Evolutionary conservation across 805 yeast species (phyloP).

Genomic region (Monosporozyma siamensis): DNA sequence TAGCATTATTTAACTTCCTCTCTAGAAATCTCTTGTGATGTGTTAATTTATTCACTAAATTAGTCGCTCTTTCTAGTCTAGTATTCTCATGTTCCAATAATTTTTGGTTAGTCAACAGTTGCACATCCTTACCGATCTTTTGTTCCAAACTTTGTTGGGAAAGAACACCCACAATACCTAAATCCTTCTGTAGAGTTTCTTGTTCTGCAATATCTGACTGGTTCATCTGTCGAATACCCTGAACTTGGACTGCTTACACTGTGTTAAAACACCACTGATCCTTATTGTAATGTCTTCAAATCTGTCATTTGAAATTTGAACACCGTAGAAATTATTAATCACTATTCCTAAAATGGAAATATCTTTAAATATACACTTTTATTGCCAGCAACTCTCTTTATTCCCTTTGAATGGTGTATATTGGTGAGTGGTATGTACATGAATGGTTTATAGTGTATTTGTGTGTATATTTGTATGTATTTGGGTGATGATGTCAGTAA

Average conservation of each 20-base stretch:
- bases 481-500: no score
- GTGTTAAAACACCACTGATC: no score
- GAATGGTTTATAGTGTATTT: no score
- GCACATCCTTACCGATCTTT: conserved; percentile 61
- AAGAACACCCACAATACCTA: conserved; percentile 48
- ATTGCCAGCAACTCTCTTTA: background rate
- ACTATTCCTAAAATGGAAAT: background rate
- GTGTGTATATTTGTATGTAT: no score
- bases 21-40: conserved; percentile 40
- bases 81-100: conserved; percentile 67
- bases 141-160: conserved; percentile 78
- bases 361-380: background rate
- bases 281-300: no score
- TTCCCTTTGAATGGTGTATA: no score
- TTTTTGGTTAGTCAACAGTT: conserved; percentile 46
- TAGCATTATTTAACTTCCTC: conserved; percentile 41
- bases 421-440: background rate
- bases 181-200: conserved; percentile 22
- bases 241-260: no score
- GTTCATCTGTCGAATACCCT: background rate
- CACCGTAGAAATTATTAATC: no score
- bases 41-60: conserved; percentile 36
- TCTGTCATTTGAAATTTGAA: no score
- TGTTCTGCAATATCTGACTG: conserved; percentile 7
- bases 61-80: conserved; percentile 59